Evolutionary conservation across 2,329 filamentous ascomycete species (phyloP).

Genomic region (Exophiala viscosa): DNA sequence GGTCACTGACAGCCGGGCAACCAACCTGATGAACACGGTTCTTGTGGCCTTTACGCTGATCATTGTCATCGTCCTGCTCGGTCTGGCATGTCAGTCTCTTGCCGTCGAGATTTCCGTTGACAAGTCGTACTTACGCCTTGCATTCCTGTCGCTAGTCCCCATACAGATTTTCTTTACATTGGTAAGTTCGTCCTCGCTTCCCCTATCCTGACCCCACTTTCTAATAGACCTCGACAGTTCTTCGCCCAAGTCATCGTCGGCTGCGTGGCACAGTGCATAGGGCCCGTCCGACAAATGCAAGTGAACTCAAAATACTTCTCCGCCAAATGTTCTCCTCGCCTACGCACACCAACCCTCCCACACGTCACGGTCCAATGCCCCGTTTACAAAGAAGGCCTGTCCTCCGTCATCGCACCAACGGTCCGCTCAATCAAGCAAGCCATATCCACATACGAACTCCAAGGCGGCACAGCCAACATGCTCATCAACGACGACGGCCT

Average conservation of each 20-base stretch:
- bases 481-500: slow-evolving; percentile 41
- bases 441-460: slow-evolving; percentile 60
- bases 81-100: slow-evolving; percentile 66
- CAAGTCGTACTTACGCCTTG: slow-evolving; percentile 58
- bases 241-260: slow-evolving; percentile 75
- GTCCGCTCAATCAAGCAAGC: slow-evolving; percentile 55
- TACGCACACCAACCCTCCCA: slow-evolving; percentile 48
- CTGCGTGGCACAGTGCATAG: slow-evolving; percentile 70
- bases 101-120: slow-evolving; percentile 67
- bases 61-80: slow-evolving; percentile 63
- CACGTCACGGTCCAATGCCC: slow-evolving; percentile 74
- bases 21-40: slow-evolving; percentile 67
- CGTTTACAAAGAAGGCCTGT: slow-evolving; percentile 80
- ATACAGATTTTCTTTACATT: slow-evolving; percentile 77
- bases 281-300: slow-evolving; percentile 68
- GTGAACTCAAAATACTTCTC: slow-evolving; percentile 81
- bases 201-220: slow-evolving; percentile 8
- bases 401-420: slow-evolving; percentile 60
- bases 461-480: slow-evolving; percentile 38
- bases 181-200: slow-evolving; percentile 33
- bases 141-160: slow-evolving; percentile 63
- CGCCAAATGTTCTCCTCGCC: slow-evolving; percentile 61
- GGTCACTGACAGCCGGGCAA: slow-evolving; percentile 61
- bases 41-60: slow-evolving; percentile 65
- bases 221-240: slow-evolving; percentile 46